Conservation (phyloP, 176 grass and related monocot species). For the Canna indica region DNA sequence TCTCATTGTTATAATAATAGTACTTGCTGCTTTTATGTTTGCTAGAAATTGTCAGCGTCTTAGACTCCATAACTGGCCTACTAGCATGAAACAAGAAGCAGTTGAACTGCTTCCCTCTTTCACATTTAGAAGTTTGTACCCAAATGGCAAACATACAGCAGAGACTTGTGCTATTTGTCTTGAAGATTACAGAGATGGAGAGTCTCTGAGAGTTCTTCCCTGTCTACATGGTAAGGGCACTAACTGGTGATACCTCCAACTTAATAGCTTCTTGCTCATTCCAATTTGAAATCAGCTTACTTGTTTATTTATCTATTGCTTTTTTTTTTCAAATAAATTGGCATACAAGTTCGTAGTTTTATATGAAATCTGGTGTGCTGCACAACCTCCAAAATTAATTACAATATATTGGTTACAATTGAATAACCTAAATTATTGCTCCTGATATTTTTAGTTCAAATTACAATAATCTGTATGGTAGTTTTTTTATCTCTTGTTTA, state of each 20-base stretch:
- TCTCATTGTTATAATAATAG: slow-evolving; percentile 79
- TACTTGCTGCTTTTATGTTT: slow-evolving; percentile 68
- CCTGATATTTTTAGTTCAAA: background rate
- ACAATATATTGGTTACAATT: background rate
- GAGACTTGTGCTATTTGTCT: slow-evolving; percentile 76
- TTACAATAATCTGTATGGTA: background rate
- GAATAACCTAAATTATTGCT: background rate
- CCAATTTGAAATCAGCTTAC: background rate
- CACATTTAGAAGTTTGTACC: slow-evolving; percentile 32
- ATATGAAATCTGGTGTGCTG: too few relatives aligned
- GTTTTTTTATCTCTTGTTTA: background rate
- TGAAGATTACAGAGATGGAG: slow-evolving; percentile 72
- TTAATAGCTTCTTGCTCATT: background rate
- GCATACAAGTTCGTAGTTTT: too few relatives aligned
- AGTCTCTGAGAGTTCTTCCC: slow-evolving; percentile 61
- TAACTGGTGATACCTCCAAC: too few relatives aligned
- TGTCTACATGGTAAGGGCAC: slow-evolving; percentile 61
- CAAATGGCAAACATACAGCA: slow-evolving; percentile 34
- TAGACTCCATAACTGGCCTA: slow-evolving; percentile 33
- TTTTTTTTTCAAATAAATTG: background rate
- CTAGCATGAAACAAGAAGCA: slow-evolving; percentile 56
- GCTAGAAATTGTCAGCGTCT: slow-evolving; percentile 79
- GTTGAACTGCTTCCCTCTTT: slow-evolving; percentile 55
- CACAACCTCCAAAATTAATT: too few relatives aligned
- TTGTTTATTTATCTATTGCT: background rate